Percentiles rank a stretch among this genome's conserved stretches.
These are phyloP conservation scores for Coniochaeta pulveracea DNA, from an alignment of 2,329 filamentous ascomycete genomes.

Conservation along the genomic window DNA sequence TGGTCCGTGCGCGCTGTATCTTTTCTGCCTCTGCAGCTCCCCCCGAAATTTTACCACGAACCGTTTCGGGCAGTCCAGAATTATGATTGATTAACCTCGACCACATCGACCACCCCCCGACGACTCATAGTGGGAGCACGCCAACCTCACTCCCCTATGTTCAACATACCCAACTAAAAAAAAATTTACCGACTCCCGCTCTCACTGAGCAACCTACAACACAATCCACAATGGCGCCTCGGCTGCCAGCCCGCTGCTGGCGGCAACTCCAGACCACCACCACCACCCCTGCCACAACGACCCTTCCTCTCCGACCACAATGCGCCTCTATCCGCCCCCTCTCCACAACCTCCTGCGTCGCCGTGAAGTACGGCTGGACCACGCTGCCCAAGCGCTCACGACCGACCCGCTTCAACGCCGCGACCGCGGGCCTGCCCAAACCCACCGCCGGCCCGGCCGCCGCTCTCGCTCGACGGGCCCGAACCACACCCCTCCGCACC, in stretches of 20 bases:
- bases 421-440: slow-evolving; percentile 40
- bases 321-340: slow-evolving; percentile 22
- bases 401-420: slow-evolving; percentile 50
- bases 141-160: background rate
- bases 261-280: slow-evolving; percentile 11
- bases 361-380: slow-evolving; percentile 50
- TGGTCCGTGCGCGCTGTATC: slow-evolving; percentile 2
- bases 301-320: slow-evolving; percentile 12
- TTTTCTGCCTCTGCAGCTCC: slow-evolving; percentile 3
- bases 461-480: slow-evolving; percentile 45
- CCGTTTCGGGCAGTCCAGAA: too few relatives aligned
- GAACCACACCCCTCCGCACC: slow-evolving; percentile 55
- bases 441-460: slow-evolving; percentile 48
- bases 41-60: slow-evolving; percentile 5
- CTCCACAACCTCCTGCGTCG: slow-evolving; percentile 31
- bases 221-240: slow-evolving; percentile 17
- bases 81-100: background rate
- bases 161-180: background rate
- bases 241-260: slow-evolving; percentile 21
- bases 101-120: background rate
- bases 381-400: slow-evolving; percentile 35
- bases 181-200: background rate
- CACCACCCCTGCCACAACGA: slow-evolving; percentile 5
- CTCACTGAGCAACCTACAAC: background rate
- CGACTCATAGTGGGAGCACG: background rate